Base-by-base conservation (phyloP, 129 eudicot species). In the Flaveria brownii region DNA sequence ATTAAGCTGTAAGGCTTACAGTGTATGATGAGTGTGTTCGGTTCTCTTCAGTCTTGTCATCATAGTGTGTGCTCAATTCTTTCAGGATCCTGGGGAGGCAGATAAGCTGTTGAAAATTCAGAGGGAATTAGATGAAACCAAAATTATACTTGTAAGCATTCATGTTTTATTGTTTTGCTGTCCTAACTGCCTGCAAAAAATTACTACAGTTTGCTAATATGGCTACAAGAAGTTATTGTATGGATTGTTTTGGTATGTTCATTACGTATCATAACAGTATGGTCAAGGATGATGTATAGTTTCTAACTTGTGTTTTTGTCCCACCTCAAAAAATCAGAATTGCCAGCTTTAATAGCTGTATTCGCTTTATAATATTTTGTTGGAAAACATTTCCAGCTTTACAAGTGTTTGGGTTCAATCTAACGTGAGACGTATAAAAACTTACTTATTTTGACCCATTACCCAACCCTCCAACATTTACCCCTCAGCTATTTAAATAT, bases 51-150 rank as follows among this genome's bases (percentile, higher is more conserved):
- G 41, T 36, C 6, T 36, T 36, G 41, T 6, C 17, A 26, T 52
- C 52, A 33, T 74, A 49, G 51, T 45, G 50, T 49, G 46, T 61
- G 41, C 63, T 59, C 25, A 0, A 9, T 18, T 17, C 50, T 51
- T 77, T 43, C 79, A 93, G 98, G 98, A 93, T 72, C 98, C 98
- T 61, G 96, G 84, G 11, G 97, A 93, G 82, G 98, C 98, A 62
- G 98, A 93, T 84, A 93, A 93, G 84, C 87, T 93, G 86, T 80
- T 93, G 86, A 88, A 78, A 79, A 90, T 93, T 66, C 98, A 93
- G 81, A 80, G 96, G 79, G 98, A 93, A 63, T 82, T 93, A 84
- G 98, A 93, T 88, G 98, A 93, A 82, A 93, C 98, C 55, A 93
- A 93, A 88, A 90, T 93, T 79, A 90, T 93, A 28, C 96, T 93